A percentile compares a stretch with the other conserved stretches of the same genome.
Evolutionary conservation across 441 rosid species (phyloP).

Genomic region (Raphanus hybrid): DNA sequence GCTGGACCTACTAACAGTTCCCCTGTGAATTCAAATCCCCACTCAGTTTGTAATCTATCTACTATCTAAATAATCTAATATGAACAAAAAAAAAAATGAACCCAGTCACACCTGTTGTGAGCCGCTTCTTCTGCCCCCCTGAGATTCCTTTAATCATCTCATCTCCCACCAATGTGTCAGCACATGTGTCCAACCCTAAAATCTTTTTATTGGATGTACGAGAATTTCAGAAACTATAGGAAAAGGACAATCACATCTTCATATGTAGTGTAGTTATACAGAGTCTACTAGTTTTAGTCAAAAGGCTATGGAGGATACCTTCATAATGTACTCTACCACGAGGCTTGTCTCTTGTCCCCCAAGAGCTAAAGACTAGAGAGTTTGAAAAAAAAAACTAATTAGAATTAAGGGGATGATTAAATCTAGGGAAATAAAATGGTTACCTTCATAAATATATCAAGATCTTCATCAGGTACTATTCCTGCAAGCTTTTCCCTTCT

Average conservation of each 20-base stretch:
- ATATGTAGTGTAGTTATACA: too few relatives aligned
- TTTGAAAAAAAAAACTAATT: slow-evolving; percentile 9
- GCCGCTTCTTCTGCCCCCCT: slow-evolving; percentile 95
- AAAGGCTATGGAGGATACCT: slow-evolving; percentile 54
- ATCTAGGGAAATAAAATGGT: background rate
- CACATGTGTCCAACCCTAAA: slow-evolving; percentile 92
- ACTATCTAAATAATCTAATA: too few relatives aligned
- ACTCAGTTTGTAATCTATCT: background rate
- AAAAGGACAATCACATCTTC: too few relatives aligned
- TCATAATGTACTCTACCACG: slow-evolving; percentile 89
- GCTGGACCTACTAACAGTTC: slow-evolving; percentile 96
- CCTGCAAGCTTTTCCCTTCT: slow-evolving; percentile 94
- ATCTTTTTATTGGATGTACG: slow-evolving; percentile 80
- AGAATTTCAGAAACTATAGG: slow-evolving; percentile 48
- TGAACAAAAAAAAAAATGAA: too few relatives aligned
- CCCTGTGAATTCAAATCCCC: slow-evolving; percentile 55
- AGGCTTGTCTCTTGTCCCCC: slow-evolving; percentile 89
- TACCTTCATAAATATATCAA: slow-evolving; percentile 99
- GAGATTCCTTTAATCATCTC: slow-evolving; percentile 98
- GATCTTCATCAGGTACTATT: slow-evolving; percentile 98
- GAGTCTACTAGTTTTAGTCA: too few relatives aligned
- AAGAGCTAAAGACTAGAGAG: slow-evolving; percentile 75
- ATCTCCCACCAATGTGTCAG: slow-evolving; percentile 94
- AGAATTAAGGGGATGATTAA: slow-evolving; percentile 28
- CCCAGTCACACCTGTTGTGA: slow-evolving; percentile 71